Evolutionary conservation across 352 stramenopile species (phyloP), one percentile per base, ranked within the genome.

Genomic region (Phytophthora cajani): DNA sequence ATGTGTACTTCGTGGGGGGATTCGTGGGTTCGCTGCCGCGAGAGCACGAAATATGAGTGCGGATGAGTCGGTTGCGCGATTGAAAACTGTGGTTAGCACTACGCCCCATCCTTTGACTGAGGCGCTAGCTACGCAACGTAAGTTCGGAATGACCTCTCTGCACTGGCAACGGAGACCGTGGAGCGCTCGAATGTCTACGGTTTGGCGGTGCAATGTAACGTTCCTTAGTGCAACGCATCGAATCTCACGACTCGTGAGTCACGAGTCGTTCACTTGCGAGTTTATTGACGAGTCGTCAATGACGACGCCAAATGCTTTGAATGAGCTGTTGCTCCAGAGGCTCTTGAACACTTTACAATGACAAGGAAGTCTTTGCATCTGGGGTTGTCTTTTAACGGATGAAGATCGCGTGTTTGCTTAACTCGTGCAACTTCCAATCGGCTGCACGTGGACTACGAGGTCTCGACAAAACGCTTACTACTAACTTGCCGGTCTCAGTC

Each of bases 391-490:
- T 44, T 57, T 47, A 38, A 66, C 58, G 46, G 65, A 66, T 72
- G 47, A 71, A 72, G 46, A 68, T 74, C 63, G 56, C 67, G 58
- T 70, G 60, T 72, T 75, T 66, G 56, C 58, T 62, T 75, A 71
- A 62, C 27, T 67, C 53, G 55, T 78, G 66, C 74, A 80, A 80
- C 69, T 80, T 73, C 74, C 74, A 72, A 64, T 71, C 55, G 74
- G 65, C 65, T 80, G 65, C 74, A 71, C 57, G 42, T 47, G 56
- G 30, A 68, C 64, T 64, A 64, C 54, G 60, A 75, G 65, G 42
- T 75, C 70, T 75, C 62, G 58, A 80, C 73, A 78, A 77, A 75
- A 69, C 32, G 69, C 65, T 77, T 68, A 77, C 64, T 77, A 80
- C 69, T 77, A 72, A 77, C 73, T 80, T 72, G 64, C 61, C 69